Evolutionary conservation across 2,329 filamentous ascomycete genomes (phyloP).

Genomic region (Talaromyces sp.): DNA sequence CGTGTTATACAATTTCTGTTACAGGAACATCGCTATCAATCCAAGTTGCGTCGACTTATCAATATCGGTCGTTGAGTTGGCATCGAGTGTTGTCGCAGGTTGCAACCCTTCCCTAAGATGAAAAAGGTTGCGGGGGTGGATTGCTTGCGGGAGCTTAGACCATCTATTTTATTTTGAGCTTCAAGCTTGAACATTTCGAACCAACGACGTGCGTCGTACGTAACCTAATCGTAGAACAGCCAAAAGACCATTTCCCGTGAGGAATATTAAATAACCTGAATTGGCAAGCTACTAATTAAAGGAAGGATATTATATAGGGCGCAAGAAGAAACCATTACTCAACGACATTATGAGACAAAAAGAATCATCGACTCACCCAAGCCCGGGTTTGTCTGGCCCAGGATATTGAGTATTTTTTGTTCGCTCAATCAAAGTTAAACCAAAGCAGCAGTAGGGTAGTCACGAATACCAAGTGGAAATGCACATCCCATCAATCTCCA

Average conservation of each 20-base stretch:
- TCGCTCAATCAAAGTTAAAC: constrained; percentile 29
- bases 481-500: constrained; percentile 19
- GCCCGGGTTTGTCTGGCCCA: constrained; percentile 12
- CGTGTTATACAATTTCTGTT: neutral
- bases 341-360: constrained; percentile 36
- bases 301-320: constrained; percentile 43
- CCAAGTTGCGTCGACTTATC: neutral
- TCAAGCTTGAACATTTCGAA: neutral
- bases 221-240: neutral
- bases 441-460: constrained; percentile 35
- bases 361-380: constrained; percentile 28
- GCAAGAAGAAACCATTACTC: constrained; percentile 37
- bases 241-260: neutral
- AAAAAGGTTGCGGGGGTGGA: constrained; percentile 1
- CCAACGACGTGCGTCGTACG: too few species aligned
- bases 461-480: constrained; percentile 33
- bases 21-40: neutral
- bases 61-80: neutral
- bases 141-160: constrained; percentile 8
- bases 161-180: constrained; percentile 1
- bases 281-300: constrained; percentile 40
- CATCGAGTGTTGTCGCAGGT: neutral
- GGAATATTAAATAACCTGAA: constrained; percentile 35
- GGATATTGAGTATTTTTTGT: constrained; percentile 25
- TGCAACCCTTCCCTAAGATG: neutral